Evolutionary conservation across 805 yeast genomes (phyloP), one percentile per base, ranked within the genome.

Genomic region (Alloascoidea africana): DNA sequence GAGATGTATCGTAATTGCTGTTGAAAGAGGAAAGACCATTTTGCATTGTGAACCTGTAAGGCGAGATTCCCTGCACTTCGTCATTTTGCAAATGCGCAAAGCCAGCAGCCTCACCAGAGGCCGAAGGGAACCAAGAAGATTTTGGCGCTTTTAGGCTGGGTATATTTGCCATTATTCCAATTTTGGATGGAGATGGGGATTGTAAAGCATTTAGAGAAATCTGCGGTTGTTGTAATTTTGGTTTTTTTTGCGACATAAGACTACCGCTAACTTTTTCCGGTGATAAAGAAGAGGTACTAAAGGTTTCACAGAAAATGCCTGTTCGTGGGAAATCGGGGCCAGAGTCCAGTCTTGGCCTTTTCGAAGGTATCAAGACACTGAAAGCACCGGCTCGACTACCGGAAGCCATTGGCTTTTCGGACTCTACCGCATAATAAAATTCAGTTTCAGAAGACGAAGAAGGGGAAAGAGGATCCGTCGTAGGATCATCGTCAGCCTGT

Each of bases 381-480:
- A n/a, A n/a, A n/a, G n/a, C n/a, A n/a, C n/a, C n/a, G n/a, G n/a
- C n/a, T n/a, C n/a, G n/a, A n/a, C n/a, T n/a, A n/a, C n/a, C n/a
- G n/a, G n/a, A n/a, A n/a, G n/a, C n/a, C 8, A 23, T 23, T 8
- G 30, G 30, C n/a, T 23, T 8, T 23, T 23, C n/a, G n/a, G n/a
- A 23, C n/a, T 23, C 30, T 8, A 8, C 30, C 8, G 8, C 30
- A 23, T n/a, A 8, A 23, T 23, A 8, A 8, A 8, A 8, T n/a
- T n/a, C n/a, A n/a, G 30, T 23, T 23, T 8, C n/a, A 23, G n/a
- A 8, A 23, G 8, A 8, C 8, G 30, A 23, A 8, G 30, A 23
- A 23, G 30, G 30, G n/a, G 30, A 23, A 8, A 23, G n/a, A 23
- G 30, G 30, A 23, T 23, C 30, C 13, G 30, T 23, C n/a, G 30